phyloP scores from a whole-genome alignment of 2,329 filamentous ascomycete species.

The Aspergillus hiratsukae region DNA sequence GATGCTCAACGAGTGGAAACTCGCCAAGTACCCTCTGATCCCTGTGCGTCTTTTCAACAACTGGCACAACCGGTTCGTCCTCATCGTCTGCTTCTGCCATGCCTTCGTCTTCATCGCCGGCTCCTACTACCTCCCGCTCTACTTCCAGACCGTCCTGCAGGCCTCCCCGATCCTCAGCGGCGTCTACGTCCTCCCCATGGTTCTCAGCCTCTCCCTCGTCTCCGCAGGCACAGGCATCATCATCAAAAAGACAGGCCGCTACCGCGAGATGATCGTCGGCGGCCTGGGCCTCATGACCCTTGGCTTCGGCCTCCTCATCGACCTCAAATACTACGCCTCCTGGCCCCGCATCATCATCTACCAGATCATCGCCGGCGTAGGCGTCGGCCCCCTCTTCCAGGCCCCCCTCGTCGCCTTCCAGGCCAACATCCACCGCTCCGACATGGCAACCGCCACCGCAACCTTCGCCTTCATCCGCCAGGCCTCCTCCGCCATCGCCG shows the following conservation, averaged over 20 bases:
- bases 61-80: conserved; percentile 61
- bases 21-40: conserved; percentile 74
- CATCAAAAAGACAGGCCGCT: conserved; percentile 68
- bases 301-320: conserved; percentile 63
- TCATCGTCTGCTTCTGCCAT: conserved; percentile 66
- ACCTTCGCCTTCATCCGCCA: conserved; percentile 59
- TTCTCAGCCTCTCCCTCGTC: conserved; percentile 60
- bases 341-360: conserved; percentile 49
- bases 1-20: conserved; percentile 65
- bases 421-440: conserved; percentile 53
- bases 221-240: conserved; percentile 62
- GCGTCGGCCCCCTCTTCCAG: conserved; percentile 61
- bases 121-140: conserved; percentile 77
- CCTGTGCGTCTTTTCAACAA: conserved; percentile 66
- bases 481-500: conserved; percentile 53
- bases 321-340: conserved; percentile 50
- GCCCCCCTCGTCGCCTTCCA: conserved; percentile 61
- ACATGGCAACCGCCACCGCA: conserved; percentile 60
- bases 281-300: conserved; percentile 59
- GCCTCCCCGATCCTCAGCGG: conserved; percentile 67
- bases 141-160: conserved; percentile 73
- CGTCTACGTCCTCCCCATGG: conserved; percentile 68
- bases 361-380: conserved; percentile 57
- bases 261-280: conserved; percentile 56
- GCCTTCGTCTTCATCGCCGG: conserved; percentile 72